Percentiles rank a stretch among this genome's conserved stretches.
Evolutionary conservation across 768 basidiomycete species (phyloP).

Genomic region (Lenzites betulinus): DNA sequence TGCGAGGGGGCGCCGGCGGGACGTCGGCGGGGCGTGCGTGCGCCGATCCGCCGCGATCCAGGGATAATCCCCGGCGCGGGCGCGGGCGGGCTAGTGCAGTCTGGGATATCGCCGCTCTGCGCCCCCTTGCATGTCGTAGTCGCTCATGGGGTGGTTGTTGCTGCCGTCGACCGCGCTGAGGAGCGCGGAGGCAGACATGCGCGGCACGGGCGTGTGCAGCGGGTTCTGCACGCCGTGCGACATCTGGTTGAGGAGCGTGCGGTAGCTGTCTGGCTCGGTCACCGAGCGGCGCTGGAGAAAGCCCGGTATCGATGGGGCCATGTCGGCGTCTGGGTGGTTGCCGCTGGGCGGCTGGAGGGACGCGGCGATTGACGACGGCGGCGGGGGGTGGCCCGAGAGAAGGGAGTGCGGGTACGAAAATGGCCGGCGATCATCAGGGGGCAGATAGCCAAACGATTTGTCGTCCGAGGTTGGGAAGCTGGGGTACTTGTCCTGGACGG

Average conservation of each 20-base stretch:
- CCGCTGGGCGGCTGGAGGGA: not conserved
- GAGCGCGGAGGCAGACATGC: constrained; percentile 13
- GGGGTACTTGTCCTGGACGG: constrained; percentile 40
- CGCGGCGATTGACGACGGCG: constrained; percentile 6
- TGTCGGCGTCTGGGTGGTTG: constrained; percentile 16
- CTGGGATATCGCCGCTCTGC: constrained; percentile 23
- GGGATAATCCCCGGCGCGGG: not conserved
- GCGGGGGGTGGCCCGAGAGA: constrained; percentile 23
- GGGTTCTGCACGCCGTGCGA: constrained; percentile 46
- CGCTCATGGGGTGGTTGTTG: constrained; percentile 9
- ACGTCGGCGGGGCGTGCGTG: not conserved
- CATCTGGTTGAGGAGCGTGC: constrained; percentile 48
- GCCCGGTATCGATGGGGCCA: constrained; percentile 3
- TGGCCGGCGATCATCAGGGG: constrained; percentile 15
- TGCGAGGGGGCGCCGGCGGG: not conserved
- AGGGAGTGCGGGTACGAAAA: constrained; percentile 42
- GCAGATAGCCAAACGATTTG: constrained; percentile 19
- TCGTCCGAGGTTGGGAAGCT: constrained; percentile 11
- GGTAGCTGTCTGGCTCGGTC: constrained; percentile 57
- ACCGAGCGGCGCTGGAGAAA: constrained; percentile 58
- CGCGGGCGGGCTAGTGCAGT: constrained; percentile 18
- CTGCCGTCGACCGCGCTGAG: constrained; percentile 10
- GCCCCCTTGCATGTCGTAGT: constrained; percentile 16
- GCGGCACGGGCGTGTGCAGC: constrained; percentile 11
- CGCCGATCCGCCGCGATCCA: not conserved